These are phyloP conservation scores for Penicillium occitanis DNA, from an alignment of 2,329 filamentous ascomycete species.

Conservation along the genomic window DNA sequence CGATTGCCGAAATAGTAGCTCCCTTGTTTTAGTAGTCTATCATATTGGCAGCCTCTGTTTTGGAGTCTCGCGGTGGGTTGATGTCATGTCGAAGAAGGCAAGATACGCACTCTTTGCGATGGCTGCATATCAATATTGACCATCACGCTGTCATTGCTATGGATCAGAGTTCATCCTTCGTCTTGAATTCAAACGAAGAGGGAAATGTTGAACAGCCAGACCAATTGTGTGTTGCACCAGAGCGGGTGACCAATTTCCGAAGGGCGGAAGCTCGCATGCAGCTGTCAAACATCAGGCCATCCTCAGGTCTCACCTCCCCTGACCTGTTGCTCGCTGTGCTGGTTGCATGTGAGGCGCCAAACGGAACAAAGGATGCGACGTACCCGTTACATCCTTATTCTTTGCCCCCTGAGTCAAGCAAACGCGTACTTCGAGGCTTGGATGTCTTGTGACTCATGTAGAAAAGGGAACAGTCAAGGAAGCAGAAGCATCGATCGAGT, in stretches of 20 bases:
- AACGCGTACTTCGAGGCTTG: background rate
- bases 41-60: background rate
- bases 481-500: background rate
- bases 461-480: background rate
- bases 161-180: background rate
- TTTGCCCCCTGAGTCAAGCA: conserved; percentile 11
- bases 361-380: conserved; percentile 1
- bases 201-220: background rate
- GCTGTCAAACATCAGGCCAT: background rate
- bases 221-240: background rate
- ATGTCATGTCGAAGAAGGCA: background rate
- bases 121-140: background rate
- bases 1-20: background rate
- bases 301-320: background rate
- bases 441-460: background rate
- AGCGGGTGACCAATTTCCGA: background rate
- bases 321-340: background rate
- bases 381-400: background rate
- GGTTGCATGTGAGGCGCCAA: conserved; percentile 13
- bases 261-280: background rate
- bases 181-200: background rate
- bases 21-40: conserved; percentile 1
- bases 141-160: background rate
- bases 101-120: background rate
- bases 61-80: background rate